Base-by-base conservation (phyloP, 306 rosid genomes). In the Ammopiptanthus mongolicus region DNA sequence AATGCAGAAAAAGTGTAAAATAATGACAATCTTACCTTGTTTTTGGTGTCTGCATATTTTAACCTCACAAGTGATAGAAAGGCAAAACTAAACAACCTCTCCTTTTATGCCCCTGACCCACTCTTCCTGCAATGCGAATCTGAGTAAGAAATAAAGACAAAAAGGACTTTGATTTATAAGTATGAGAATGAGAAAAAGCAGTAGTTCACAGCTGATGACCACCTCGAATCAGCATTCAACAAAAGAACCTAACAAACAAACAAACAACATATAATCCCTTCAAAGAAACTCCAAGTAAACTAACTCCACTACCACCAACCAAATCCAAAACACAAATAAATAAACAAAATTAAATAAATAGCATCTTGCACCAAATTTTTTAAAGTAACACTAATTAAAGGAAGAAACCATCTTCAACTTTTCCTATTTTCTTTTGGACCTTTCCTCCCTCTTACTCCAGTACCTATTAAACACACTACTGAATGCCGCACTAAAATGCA, bases 291-390 rank as follows among this genome's bases (percentile, higher is more conserved):
- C 91, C 80, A 81, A 66, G 72, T 82, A 83, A 93, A 88, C 98
- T 31, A 90, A 82, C 98, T 80, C 95, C 98, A 94, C 98, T 88
- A 89, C 88, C 65, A 93, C 96, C 98, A 77, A 94, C 89, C 95
- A 87, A 74, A 76, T 75, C 81, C 79, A 76, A 64, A 78, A 56
- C 57, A 70, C 48, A 58, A 51, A 13, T 25, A 76, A 76, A 65
- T 18, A 74, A 48, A 39, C 50, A 31, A 14, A 58, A 12, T 8
- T 4, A 64, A 81, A 37, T 44, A 46, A 61, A 56, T 28, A 64
- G 48, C 77, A 80, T 48, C 76, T 52, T 65, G 68, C 74, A 72
- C 80, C 59, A 62, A 76, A 68, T 55, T 52, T 65, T 23, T 53
- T 46, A 72, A 69, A 77, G n/a, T 28, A 70, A 63, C 67, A 58